Conservation (phyloP, 257 asterid species). For the Datura wrightii region DNA sequence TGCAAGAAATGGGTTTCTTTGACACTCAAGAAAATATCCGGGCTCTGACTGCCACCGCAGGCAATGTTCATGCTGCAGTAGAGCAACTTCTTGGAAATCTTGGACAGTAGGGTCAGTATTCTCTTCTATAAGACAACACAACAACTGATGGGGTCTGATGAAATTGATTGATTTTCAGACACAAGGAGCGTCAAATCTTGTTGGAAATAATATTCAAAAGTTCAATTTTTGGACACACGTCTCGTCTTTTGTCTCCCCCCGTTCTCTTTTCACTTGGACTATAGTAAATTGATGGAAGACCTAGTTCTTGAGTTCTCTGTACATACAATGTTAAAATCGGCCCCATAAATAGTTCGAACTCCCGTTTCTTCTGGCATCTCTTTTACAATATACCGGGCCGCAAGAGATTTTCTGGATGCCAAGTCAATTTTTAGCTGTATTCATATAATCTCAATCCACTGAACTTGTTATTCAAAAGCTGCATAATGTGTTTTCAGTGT, state of each 20-base stretch:
- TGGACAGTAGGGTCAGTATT: slow-evolving; percentile 40
- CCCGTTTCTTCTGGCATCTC: neutral
- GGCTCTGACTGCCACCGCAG: slow-evolving; percentile 54
- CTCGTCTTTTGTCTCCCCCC: neutral
- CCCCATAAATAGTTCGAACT: neutral
- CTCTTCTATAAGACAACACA: slow-evolving; percentile 31
- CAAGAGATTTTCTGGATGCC: neutral
- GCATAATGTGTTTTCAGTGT: neutral
- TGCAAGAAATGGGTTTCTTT: slow-evolving; percentile 64
- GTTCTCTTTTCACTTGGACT: slow-evolving; percentile 32
- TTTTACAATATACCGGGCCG: neutral
- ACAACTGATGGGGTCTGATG: slow-evolving; percentile 28
- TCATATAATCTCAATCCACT: neutral
- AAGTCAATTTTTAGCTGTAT: neutral
- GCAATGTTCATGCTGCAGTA: slow-evolving; percentile 64
- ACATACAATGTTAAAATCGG: slow-evolving; percentile 37
- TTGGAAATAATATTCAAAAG: slow-evolving; percentile 29
- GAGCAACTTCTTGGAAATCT: slow-evolving; percentile 54
- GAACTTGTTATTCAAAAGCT: neutral
- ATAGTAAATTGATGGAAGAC: slow-evolving; percentile 23
- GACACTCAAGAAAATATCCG: slow-evolving; percentile 58
- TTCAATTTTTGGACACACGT: slow-evolving; percentile 22
- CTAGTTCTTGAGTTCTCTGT: slow-evolving; percentile 37
- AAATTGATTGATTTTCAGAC: slow-evolving; percentile 28
- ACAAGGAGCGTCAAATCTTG: slow-evolving; percentile 29